Percentiles rank a stretch among this genome's conserved stretches.
phyloP scores from a whole-genome alignment of 2,329 filamentous ascomycete genomes.

The Botrytis cinerea region DNA sequence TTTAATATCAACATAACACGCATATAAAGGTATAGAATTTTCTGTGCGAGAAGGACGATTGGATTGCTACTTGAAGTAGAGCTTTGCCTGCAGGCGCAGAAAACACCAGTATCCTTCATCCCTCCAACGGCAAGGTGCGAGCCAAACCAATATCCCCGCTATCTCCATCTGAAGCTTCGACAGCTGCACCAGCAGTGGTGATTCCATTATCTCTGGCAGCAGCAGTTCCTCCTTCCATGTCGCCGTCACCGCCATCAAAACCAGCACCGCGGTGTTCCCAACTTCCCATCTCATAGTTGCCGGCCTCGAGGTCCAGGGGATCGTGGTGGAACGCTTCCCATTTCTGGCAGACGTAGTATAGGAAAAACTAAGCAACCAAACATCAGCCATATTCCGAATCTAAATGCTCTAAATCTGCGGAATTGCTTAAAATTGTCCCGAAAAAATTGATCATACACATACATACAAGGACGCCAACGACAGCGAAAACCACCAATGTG shows the following conservation, averaged over 20 bases:
- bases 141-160: not conserved
- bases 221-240: not conserved
- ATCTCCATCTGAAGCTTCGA: not conserved
- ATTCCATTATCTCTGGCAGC: not conserved
- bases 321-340: not conserved
- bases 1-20: not conserved
- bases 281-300: not conserved
- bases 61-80: not conserved
- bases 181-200: not conserved
- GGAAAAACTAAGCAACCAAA: not conserved
- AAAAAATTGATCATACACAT: not conserved
- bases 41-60: not conserved
- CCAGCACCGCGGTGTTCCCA: not conserved
- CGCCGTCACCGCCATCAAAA: not conserved
- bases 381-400: not conserved
- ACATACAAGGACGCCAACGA: not conserved
- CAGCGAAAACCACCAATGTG: not conserved
- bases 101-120: not conserved
- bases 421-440: not conserved
- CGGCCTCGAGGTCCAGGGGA: accelerated
- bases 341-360: not conserved
- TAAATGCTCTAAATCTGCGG: not conserved
- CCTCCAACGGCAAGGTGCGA: not conserved
- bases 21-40: not conserved
- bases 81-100: not conserved